phyloP scores from a whole-genome alignment of 192 early-diverging fungal genomes.

The Bifiguratus adelaidae region DNA sequence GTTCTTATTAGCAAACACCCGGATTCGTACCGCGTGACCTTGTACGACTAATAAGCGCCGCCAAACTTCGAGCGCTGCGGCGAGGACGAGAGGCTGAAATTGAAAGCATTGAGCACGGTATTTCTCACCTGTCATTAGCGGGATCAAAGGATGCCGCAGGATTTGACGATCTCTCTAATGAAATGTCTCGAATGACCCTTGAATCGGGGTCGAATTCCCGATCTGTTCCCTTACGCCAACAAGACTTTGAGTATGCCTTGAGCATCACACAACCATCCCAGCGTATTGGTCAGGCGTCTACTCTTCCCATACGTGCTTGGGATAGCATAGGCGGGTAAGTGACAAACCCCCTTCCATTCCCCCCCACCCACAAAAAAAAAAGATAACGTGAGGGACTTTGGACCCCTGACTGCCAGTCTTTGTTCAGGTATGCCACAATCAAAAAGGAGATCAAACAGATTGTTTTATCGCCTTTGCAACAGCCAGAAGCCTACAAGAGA shows the following conservation, averaged over 20 bases:
- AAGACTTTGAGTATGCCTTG: slow-evolving; percentile 44
- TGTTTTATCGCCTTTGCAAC: slow-evolving; percentile 42
- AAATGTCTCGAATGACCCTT: background rate
- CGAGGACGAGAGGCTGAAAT: background rate
- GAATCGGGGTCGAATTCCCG: background rate
- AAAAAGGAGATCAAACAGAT: slow-evolving; percentile 47
- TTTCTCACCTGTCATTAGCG: background rate
- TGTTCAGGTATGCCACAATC: slow-evolving; percentile 40
- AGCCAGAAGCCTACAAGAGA: slow-evolving; percentile 34
- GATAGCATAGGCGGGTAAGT: slow-evolving; percentile 61
- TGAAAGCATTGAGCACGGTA: background rate
- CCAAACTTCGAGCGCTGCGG: slow-evolving; percentile 16
- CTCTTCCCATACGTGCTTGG: slow-evolving; percentile 40
- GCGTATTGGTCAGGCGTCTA: slow-evolving; percentile 46
- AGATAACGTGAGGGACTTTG: slow-evolving; percentile 4
- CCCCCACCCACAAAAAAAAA: background rate
- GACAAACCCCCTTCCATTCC: background rate
- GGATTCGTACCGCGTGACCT: slow-evolving; percentile 51
- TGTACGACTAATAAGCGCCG: slow-evolving; percentile 21
- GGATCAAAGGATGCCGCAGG: background rate
- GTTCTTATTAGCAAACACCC: slow-evolving; percentile 45
- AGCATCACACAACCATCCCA: slow-evolving; percentile 50
- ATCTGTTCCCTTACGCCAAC: background rate
- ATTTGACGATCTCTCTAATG: background rate
- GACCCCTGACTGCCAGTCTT: background rate